Conservation (phyloP, 805 yeast species). For the Spathaspora passalidarum region DNA sequence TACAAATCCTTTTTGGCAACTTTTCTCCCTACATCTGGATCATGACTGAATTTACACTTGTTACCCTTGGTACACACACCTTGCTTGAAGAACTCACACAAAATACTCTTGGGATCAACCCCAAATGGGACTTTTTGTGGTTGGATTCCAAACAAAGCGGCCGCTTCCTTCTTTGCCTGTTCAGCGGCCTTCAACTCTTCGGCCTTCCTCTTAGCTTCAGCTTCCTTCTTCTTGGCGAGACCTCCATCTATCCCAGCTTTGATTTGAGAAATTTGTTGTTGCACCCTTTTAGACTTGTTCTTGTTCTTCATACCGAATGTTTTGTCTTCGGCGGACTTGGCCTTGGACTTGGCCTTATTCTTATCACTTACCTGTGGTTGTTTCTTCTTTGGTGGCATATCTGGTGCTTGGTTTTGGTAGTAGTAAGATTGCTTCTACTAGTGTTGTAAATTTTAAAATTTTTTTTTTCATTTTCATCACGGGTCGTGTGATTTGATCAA, state of each 20-base stretch:
- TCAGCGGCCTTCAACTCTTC: slow-evolving; percentile 91
- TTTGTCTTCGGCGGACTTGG: slow-evolving; percentile 72
- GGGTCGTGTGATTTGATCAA: too few relatives aligned
- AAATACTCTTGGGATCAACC: slow-evolving; percentile 91
- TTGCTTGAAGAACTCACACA: slow-evolving; percentile 86
- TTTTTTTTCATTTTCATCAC: not conserved
- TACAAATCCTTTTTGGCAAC: slow-evolving; percentile 89
- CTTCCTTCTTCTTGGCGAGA: slow-evolving; percentile 66
- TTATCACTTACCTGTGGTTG: slow-evolving; percentile 47
- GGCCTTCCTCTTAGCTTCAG: slow-evolving; percentile 61
- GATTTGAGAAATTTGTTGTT: slow-evolving; percentile 51
- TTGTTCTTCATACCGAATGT: slow-evolving; percentile 96
- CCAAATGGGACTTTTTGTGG: slow-evolving; percentile 92
- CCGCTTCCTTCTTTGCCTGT: slow-evolving; percentile 83
- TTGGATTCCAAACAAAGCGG: slow-evolving; percentile 68
- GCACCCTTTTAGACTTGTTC: slow-evolving; percentile 90
- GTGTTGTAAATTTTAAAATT: not conserved
- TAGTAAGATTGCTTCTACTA: not conserved
- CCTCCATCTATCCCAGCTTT: slow-evolving; percentile 45
- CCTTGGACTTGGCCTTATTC: slow-evolving; percentile 63
- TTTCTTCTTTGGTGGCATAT: slow-evolving; percentile 77
- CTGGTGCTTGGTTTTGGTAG: not conserved
- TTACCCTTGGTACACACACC: slow-evolving; percentile 82
- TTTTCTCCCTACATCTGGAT: slow-evolving; percentile 79
- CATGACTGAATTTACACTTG: slow-evolving; percentile 92